These are phyloP conservation scores for Trypanosoma melophagium DNA, from an alignment of 208 protist genomes.

Conservation along the genomic window DNA sequence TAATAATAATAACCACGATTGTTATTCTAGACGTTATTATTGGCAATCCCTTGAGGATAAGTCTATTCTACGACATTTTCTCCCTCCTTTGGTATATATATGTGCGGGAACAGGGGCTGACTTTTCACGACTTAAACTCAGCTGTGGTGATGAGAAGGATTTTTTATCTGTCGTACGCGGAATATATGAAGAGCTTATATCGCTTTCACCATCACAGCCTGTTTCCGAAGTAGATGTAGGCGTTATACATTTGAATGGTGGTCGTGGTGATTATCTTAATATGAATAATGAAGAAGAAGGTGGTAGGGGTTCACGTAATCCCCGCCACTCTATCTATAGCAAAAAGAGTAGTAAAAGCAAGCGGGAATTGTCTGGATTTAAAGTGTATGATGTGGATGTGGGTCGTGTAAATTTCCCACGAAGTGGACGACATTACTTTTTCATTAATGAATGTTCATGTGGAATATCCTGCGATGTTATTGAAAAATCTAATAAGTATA, in stretches of 20 bases:
- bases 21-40: slow-evolving; percentile 28
- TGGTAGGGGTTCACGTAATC: not conserved
- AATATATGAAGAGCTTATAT: slow-evolving; percentile 6
- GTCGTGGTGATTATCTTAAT: not conserved
- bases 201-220: not conserved
- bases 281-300: not conserved
- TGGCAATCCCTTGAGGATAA: slow-evolving; percentile 44
- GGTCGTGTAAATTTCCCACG: slow-evolving; percentile 71
- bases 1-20: not conserved
- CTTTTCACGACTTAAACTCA: slow-evolving; percentile 70
- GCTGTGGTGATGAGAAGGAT: slow-evolving; percentile 42
- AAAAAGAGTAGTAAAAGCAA: not conserved
- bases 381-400: slow-evolving; percentile 57
- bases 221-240: not conserved
- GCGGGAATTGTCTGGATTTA: slow-evolving; percentile 8
- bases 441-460: slow-evolving; percentile 83
- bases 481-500: slow-evolving; percentile 52
- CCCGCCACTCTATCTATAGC: not conserved
- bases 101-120: slow-evolving; percentile 70
- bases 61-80: slow-evolving; percentile 53
- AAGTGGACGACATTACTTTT: slow-evolving; percentile 56
- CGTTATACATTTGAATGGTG: not conserved
- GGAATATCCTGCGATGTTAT: slow-evolving; percentile 85
- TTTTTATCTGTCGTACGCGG: slow-evolving; percentile 32
- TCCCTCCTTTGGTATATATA: slow-evolving; percentile 67